Base-by-base conservation (phyloP, 1,139 yeast species). In the Taphrina communis region DNA sequence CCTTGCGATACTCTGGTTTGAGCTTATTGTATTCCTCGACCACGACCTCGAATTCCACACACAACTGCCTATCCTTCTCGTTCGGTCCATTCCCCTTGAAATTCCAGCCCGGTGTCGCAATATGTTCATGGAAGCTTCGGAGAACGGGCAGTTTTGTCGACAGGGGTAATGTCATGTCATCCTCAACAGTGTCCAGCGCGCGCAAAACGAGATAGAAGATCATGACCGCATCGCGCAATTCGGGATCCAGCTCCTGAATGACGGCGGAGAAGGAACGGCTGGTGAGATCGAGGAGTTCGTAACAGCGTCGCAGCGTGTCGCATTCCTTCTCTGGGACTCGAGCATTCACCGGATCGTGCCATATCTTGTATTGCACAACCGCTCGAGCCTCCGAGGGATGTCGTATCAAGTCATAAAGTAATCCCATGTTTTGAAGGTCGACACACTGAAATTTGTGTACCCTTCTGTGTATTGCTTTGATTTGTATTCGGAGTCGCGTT, bases 111-210 rank as follows among this genome's bases (percentile, higher is more conserved):
- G 82, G 81, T 7, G 84, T 78, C 61, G 82, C 80, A 73, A 94
- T 82, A 72, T 88, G 86, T 44, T 83, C 79, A 76, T 87, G 82
- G 78, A 95, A 95, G 1, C 77, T 75, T 72, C 95, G 84, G 73
- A 95, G 83, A 70, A 93, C 77, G 0, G 96, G 93, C 38, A 92
- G 81, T 79, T 94, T 94, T 71, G 85, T 75, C 31, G 83, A 82
- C 7, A 90, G 86, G 70, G 86, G 87, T 70, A 95, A 80, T 9
- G 94, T 84, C 96, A 93, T 94, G 77, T 95, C 99, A 78, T 95
- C 99, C 78, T 95, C 99, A 70, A 95, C 84, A 1, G 99, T 95
- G 77, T 95, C 99, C 75, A 95, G 84, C 0, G 97, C 99, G 72
- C 99, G 84, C 73, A 94, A 81, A 39, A 92, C 84, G 71, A 94